A percentile compares a stretch with the other conserved stretches of the same genome.
These are phyloP conservation scores for Syncephalastrum monosporum DNA, from an alignment of 371 early-diverging fungal genomes.

Conservation along the genomic window DNA sequence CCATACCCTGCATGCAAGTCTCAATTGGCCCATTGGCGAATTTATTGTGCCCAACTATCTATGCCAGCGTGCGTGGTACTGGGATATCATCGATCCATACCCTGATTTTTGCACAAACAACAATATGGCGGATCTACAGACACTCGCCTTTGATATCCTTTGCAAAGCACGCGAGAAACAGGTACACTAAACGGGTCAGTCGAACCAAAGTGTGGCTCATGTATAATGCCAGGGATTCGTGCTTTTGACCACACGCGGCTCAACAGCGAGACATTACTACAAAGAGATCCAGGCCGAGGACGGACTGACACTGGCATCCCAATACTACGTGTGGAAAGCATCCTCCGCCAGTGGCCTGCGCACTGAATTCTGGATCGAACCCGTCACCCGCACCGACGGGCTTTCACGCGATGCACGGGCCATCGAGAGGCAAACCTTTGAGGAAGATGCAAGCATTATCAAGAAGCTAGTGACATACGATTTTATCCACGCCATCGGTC, in stretches of 20 bases:
- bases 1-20: no score
- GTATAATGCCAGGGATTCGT: slow-evolving; percentile 40
- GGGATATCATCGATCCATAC: slow-evolving; percentile 58
- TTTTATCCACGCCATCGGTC: slow-evolving; percentile 52
- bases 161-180: slow-evolving; percentile 60
- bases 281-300: slow-evolving; percentile 41
- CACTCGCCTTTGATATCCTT: slow-evolving; percentile 65
- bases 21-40: slow-evolving; percentile 29
- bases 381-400: slow-evolving; percentile 25
- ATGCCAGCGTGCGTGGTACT: slow-evolving; percentile 59
- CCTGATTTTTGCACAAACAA: slow-evolving; percentile 31
- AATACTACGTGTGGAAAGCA: slow-evolving; percentile 68
- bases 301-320: slow-evolving; percentile 34
- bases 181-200: slow-evolving; percentile 17
- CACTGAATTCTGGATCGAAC: slow-evolving; percentile 80
- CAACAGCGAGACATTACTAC: slow-evolving; percentile 60
- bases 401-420: not conserved
- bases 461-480: slow-evolving; percentile 73
- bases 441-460: slow-evolving; percentile 50
- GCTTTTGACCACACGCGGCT: slow-evolving; percentile 46
- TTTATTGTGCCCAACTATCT: slow-evolving; percentile 60
- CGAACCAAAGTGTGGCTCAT: not conserved
- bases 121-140: slow-evolving; percentile 43
- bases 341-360: slow-evolving; percentile 43
- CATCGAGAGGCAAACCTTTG: slow-evolving; percentile 1